A percentile compares a stretch with the other conserved stretches of the same genome.
These are phyloP conservation scores for Nitzschia putrida DNA, from an alignment of 108 stramenopile genomes.

Conservation along the genomic window DNA sequence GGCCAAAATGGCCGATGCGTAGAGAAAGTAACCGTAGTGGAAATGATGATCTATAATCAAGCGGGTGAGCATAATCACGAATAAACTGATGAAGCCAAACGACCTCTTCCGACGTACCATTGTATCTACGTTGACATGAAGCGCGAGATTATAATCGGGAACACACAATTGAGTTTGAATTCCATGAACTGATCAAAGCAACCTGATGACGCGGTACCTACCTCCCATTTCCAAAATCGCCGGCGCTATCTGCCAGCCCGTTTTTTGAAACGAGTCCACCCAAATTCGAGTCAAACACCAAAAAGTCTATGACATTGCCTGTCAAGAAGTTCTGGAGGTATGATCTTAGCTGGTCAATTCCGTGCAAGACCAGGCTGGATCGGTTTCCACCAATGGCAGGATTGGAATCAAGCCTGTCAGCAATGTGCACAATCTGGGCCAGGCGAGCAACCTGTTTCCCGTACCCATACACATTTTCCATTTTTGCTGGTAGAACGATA, in stretches of 20 bases:
- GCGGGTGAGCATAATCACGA: background rate
- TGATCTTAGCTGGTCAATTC: constrained; percentile 14
- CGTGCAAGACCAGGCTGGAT: constrained; percentile 4
- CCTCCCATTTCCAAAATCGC: constrained; percentile 60
- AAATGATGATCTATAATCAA: constrained; percentile 71
- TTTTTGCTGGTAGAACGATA: constrained; percentile 53
- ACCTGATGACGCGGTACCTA: background rate
- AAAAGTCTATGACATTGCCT: constrained; percentile 29
- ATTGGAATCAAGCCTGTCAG: constrained; percentile 26
- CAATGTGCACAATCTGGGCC: constrained; percentile 80
- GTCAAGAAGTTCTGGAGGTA: constrained; percentile 39
- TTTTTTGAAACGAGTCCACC: constrained; percentile 54
- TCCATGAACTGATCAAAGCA: background rate
- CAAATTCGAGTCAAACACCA: constrained; percentile 54
- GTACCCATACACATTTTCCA: constrained; percentile 76
- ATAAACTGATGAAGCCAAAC: background rate
- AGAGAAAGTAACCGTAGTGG: constrained; percentile 76
- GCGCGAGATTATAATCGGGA: too few relatives aligned
- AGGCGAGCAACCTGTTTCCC: constrained; percentile 80
- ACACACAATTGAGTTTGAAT: background rate
- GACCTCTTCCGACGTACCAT: constrained; percentile 19
- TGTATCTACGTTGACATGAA: constrained; percentile 24
- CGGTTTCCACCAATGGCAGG: constrained; percentile 3
- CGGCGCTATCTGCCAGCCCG: constrained; percentile 36
- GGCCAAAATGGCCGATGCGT: constrained; percentile 76